Evolutionary conservation across 345 rosid species (phyloP).

Genomic region (Ailanthus altissimus): DNA sequence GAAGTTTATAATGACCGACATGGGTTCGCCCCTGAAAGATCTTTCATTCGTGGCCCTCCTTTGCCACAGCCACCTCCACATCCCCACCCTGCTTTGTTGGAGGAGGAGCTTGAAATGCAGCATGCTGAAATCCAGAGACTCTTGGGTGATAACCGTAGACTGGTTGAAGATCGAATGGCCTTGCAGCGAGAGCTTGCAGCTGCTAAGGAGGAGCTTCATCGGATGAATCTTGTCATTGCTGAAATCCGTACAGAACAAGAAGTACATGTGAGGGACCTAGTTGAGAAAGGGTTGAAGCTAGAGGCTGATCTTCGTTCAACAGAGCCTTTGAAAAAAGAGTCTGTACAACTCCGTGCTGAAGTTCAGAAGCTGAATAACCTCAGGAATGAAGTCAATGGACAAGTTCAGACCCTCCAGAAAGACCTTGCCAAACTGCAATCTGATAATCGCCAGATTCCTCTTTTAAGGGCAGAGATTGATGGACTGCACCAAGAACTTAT

Average conservation of each 20-base stretch:
- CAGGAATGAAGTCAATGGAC: conserved; percentile 70
- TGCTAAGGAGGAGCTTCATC: conserved; percentile 86
- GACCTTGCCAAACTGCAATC: conserved; percentile 65
- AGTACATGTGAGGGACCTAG: conserved; percentile 60
- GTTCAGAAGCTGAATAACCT: conserved; percentile 66
- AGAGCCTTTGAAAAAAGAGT: conserved; percentile 82
- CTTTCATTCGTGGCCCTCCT: conserved; percentile 67
- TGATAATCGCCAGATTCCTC: conserved; percentile 77
- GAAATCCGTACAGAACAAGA: conserved; percentile 79
- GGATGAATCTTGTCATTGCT: conserved; percentile 61
- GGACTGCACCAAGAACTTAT: conserved; percentile 81
- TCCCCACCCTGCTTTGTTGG: conserved; percentile 75
- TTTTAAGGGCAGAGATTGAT: conserved; percentile 63
- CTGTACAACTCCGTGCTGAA: conserved; percentile 61
- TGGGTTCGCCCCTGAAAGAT: conserved; percentile 63
- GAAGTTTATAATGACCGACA: conserved; percentile 66
- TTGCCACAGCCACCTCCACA: conserved; percentile 57
- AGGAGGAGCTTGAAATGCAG: conserved; percentile 87
- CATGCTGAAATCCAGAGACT: conserved; percentile 77
- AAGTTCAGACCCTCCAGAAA: conserved; percentile 70
- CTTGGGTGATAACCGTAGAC: conserved; percentile 67
- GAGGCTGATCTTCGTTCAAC: conserved; percentile 83
- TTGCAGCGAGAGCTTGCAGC: conserved; percentile 73
- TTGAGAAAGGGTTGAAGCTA: conserved; percentile 79
- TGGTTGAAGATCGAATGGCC: conserved; percentile 72